phyloP scores from a whole-genome alignment of 192 early-diverging fungal genomes.

The Rhizophlyctis rosea region DNA sequence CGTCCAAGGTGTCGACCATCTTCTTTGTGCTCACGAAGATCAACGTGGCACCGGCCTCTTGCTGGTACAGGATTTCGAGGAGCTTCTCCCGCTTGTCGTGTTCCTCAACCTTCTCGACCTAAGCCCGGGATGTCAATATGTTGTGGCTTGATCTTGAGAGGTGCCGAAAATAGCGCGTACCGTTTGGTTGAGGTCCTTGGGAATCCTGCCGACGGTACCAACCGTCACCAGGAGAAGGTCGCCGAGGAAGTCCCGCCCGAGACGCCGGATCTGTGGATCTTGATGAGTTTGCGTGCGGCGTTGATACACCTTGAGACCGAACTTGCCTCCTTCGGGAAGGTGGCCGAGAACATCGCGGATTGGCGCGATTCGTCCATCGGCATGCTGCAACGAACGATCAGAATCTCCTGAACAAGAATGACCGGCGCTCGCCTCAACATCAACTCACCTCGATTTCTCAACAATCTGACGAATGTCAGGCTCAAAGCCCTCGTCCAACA shows the following conservation, averaged over 20 bases:
- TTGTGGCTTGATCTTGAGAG: not conserved
- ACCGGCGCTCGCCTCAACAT: no score
- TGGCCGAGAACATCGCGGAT: constrained; percentile 88
- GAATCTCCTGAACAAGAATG: no score
- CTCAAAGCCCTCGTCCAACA: constrained; percentile 97
- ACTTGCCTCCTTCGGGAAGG: constrained; percentile 61
- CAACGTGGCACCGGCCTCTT: constrained; percentile 57
- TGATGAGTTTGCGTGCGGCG: not conserved
- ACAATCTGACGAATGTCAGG: constrained; percentile 82
- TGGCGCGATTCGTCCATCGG: constrained; percentile 54
- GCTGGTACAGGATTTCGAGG: constrained; percentile 61
- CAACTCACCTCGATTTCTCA: no score
- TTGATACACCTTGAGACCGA: not conserved
- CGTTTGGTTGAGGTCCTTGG: constrained; percentile 82
- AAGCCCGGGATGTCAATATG: not conserved
- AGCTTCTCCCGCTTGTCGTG: constrained; percentile 76
- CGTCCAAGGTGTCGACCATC: constrained; percentile 75
- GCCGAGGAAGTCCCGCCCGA: constrained; percentile 81
- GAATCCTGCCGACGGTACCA: constrained; percentile 85
- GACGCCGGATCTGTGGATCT: constrained; percentile 59
- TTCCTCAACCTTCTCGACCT: constrained; percentile 65
- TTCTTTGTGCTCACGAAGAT: constrained; percentile 92
- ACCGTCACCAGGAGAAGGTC: constrained; percentile 68
- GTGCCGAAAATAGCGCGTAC: constrained; percentile 42
- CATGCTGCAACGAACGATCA: constrained; percentile 11